Base-by-base conservation (phyloP, 2,329 filamentous ascomycete genomes). In the Paecilomyces variotii region DNA sequence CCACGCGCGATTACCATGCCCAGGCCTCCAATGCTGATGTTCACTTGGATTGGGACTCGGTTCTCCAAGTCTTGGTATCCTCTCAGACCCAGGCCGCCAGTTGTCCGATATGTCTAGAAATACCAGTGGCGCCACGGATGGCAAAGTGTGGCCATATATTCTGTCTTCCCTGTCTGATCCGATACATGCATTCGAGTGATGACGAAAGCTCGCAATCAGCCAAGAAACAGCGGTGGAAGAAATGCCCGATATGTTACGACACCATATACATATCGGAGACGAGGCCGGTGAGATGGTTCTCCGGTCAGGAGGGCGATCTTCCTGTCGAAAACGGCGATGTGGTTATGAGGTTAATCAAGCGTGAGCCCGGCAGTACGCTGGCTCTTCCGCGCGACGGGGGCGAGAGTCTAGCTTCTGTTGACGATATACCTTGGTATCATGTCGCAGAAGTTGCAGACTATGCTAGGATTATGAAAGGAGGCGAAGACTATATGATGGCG, bases 91-190 rank as follows among this genome's bases (percentile, higher is more conserved):
- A 99, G 74, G 82, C 86, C 51, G 84, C 92, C 2, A 91, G 89
- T 25, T 99, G 94, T 71, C 94, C 94, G 0, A 99, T 99, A 57
- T 99, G 94, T 70, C 83, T 99, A 28, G 96, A 89, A 1, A 90
- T 89, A 57, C 94, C 94, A 1, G 90, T 96, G 19, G 94, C 94
- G 6, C 92, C 94, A 32, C 87, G 94, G 58, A 99, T 99, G 93
- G 92, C 94, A 50, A 93, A 88, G 70, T 99, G 94, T 69, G 94
- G 94, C 0, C 94, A 99, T 71, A 96, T 99, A 11, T 97, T 97
- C 72, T 99, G 94, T 71, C 79, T 97, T 34, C 87, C 94, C 4
- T 99, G 94, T 71, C 76, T 97, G 61, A 90, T 97, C 62, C 88
- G 94, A 55, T 99, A 95, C 72, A 97, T 99, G 91, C 90, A 96